Evolutionary conservation across 495 filamentous ascomycete genomes (phyloP).

Genomic region (Usnea hakonensis): DNA sequence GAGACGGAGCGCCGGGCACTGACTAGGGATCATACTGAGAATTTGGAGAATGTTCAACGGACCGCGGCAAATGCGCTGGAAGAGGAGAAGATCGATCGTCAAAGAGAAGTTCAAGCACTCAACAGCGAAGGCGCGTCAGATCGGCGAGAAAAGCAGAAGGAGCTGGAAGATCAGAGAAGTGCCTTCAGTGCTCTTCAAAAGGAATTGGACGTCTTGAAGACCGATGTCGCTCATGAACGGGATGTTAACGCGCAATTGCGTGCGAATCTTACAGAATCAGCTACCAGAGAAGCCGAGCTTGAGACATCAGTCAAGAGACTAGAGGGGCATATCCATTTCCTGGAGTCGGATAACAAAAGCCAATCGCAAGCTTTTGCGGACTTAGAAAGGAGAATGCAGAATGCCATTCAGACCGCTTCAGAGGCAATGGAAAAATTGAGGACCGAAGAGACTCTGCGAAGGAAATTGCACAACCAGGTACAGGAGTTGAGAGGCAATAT

Average conservation of each 20-base stretch:
- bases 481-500: conserved; percentile 99
- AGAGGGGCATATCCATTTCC: conserved; percentile 71
- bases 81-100: conserved; percentile 50
- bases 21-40: conserved; percentile 40
- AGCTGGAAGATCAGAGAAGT: conserved; percentile 53
- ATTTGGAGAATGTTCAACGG: conserved; percentile 41
- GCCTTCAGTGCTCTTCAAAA: conserved; percentile 49
- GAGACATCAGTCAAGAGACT: conserved; percentile 69
- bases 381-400: conserved; percentile 67
- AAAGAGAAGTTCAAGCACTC: conserved; percentile 60
- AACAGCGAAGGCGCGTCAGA: conserved; percentile 53
- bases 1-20: conserved; percentile 37
- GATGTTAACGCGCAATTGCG: conserved; percentile 47
- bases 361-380: conserved; percentile 73
- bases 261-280: conserved; percentile 55
- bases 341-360: conserved; percentile 79
- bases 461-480: conserved; percentile 94
- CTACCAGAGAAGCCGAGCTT: conserved; percentile 54
- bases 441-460: conserved; percentile 80
- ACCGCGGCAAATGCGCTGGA: conserved; percentile 52
- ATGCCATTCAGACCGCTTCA: conserved; percentile 60
- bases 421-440: conserved; percentile 74
- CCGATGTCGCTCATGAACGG: conserved; percentile 42
- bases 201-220: conserved; percentile 48
- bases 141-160: conserved; percentile 53